These are phyloP conservation scores for Talaromyces wortmannii DNA, from an alignment of 495 filamentous ascomycete species.

Conservation along the genomic window DNA sequence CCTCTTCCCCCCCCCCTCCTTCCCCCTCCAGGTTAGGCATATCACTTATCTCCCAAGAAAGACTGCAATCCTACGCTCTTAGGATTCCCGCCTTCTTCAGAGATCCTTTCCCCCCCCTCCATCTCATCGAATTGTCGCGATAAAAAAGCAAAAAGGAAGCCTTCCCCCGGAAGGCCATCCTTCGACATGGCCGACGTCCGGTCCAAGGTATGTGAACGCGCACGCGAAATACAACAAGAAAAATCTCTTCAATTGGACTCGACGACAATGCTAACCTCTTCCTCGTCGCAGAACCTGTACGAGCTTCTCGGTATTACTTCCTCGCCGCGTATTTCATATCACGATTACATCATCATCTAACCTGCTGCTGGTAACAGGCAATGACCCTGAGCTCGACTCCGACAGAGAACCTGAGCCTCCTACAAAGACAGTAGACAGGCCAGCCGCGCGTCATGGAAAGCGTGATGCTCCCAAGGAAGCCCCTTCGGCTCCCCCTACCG, in stretches of 20 bases:
- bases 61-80: constrained; percentile 7
- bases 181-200: constrained; percentile 42
- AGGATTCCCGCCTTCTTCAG: constrained; percentile 32
- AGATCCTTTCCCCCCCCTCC: constrained; percentile 9
- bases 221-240: too few relatives aligned
- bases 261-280: background rate
- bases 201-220: constrained; percentile 37
- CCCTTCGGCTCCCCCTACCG: constrained; percentile 28
- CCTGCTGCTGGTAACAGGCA: constrained; percentile 48
- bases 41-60: background rate
- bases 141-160: constrained; percentile 26
- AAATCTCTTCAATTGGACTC: too few relatives aligned
- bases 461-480: constrained; percentile 79
- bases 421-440: constrained; percentile 81
- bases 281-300: constrained; percentile 61
- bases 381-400: constrained; percentile 83
- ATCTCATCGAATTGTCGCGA: constrained; percentile 31
- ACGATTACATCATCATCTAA: constrained; percentile 14
- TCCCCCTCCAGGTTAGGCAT: background rate
- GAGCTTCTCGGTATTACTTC: constrained; percentile 74
- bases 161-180: constrained; percentile 43
- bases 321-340: constrained; percentile 6
- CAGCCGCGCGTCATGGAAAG: constrained; percentile 71
- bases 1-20: background rate
- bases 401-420: constrained; percentile 70